Conservation (phyloP, 192 early-diverging fungal genomes). For the Pilobolus umbonatus region DNA sequence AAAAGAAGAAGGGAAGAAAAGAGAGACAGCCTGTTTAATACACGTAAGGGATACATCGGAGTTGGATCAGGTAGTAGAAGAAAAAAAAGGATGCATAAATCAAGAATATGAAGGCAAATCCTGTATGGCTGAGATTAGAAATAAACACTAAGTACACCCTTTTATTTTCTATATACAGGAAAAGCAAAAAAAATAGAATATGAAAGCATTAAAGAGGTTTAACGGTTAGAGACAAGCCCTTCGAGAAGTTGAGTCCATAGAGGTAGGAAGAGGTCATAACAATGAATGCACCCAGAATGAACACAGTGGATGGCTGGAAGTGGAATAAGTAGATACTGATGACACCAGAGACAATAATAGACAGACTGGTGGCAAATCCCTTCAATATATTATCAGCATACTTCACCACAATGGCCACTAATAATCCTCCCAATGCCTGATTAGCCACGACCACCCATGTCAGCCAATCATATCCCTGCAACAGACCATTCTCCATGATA, state of each 20-base stretch:
- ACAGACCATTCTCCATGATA: conserved; percentile 62
- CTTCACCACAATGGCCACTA: conserved; percentile 85
- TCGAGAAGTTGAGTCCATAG: conserved; percentile 42
- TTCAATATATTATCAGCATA: conserved; percentile 92
- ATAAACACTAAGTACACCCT: too few species aligned
- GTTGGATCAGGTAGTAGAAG: too few species aligned
- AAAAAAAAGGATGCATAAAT: too few species aligned
- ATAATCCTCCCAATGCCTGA: conserved; percentile 81
- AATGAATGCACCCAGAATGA: conserved; percentile 62
- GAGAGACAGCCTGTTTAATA: too few species aligned
- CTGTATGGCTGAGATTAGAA: too few species aligned
- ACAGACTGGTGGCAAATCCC: conserved; percentile 84
- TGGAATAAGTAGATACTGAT: conserved; percentile 75
- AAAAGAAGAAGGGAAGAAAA: too few species aligned
- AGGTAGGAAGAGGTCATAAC: conserved; percentile 57
- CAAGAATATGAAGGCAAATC: too few species aligned
- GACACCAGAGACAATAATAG: conserved; percentile 78
- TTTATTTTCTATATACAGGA: too few species aligned
- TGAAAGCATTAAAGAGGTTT: conserved; percentile 35
- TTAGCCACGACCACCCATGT: conserved; percentile 71
- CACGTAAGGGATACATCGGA: too few species aligned
- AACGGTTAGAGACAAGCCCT: conserved; percentile 7
- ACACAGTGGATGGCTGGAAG: conserved; percentile 66
- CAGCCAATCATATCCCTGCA: conserved; percentile 71
- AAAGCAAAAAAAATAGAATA: too few species aligned